Base-by-base conservation (phyloP, 495 filamentous ascomycete species). In the Sordaria brevicollis region DNA sequence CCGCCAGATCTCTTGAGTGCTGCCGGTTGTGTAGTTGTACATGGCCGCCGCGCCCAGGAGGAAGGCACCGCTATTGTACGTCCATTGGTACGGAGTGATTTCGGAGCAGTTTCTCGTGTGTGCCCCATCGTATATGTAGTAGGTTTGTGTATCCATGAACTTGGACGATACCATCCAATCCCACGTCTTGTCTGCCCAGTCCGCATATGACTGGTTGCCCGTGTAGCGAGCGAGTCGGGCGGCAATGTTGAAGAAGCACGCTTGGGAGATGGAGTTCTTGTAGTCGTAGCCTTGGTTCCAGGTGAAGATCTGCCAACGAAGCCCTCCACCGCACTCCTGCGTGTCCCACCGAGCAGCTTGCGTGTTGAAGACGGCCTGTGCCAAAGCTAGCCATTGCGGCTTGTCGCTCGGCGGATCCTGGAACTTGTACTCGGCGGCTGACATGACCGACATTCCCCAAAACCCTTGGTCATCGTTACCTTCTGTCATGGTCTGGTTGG, bases 301-400 rank as follows among this genome's bases (percentile, higher is more conserved):
- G 3, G 86, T 84, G 78, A 87, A 93, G 49, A 95, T 91, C 81
- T 96, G 92, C 93, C 93, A 96, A 36, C 89, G 84, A 65, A 96
- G 80, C 1, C 93, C 93, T 54, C 93, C 93, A 35, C 85, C 84
- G 77, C 93, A 96, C 19, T 85, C 85, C 6, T 78, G 73, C 2
- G 80, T 80, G 69, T 93, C 84, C 92, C 92, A 94, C 3, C 91
- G 83, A 0, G 81, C 79, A 2, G 86, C 87, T 74, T 92, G 90
- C 2, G 87, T 87, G 77, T 94, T 93, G 81, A 93, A 94, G 1
- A 89, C 90, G 8, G 89, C 91, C 73, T 95, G 91, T 1, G 88
- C 91, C 67, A 95, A 84, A 1, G 89, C 90, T 0, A 95, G 82
- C 92, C 92, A 94, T 70, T 90, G 87, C 3, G 91, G 90, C 71